phyloP scores from a whole-genome alignment of 1,284 basidiomycete species.

The Lentinus polychrous region DNA sequence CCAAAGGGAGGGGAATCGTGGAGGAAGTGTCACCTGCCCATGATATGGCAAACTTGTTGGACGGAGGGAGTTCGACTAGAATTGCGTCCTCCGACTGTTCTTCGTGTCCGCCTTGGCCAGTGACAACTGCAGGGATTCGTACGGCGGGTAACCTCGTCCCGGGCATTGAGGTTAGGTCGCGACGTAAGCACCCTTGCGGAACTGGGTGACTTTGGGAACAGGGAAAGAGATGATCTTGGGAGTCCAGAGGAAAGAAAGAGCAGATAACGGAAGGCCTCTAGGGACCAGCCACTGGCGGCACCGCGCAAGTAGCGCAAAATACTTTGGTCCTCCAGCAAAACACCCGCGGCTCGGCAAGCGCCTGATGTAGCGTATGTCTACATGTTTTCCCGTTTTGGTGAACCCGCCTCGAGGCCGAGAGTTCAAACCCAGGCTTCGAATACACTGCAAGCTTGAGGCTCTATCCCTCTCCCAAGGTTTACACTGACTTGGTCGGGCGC shows the following conservation, averaged over 20 bases:
- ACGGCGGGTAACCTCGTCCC: conserved; percentile 29
- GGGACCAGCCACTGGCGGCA: conserved; percentile 7
- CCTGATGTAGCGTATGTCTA: no score
- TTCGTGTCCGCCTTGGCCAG: conserved; percentile 22
- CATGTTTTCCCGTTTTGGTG: no score
- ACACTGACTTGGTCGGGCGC: no score
- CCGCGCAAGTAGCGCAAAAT: conserved; percentile 1
- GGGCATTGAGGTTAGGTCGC: conserved; percentile 20
- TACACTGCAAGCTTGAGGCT: no score
- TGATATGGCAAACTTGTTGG: conserved; percentile 44
- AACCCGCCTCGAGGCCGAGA: no score
- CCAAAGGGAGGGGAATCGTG: conserved; percentile 23
- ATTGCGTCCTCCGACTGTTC: conserved; percentile 27
- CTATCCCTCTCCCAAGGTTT: no score
- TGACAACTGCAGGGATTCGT: conserved; percentile 28
- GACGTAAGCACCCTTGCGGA: conserved; percentile 8
- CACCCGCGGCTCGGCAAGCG: no score
- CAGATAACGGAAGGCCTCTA: not conserved
- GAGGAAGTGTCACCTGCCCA: conserved; percentile 39
- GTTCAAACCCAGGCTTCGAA: no score
- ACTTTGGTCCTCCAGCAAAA: not conserved
- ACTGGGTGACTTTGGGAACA: conserved; percentile 6
- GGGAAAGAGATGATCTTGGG: conserved; percentile 2
- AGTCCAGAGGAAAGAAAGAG: not conserved
- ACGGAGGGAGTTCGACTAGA: conserved; percentile 33